Percentiles rank a stretch among this genome's conserved stretches.
phyloP scores from a whole-genome alignment of 1,284 basidiomycete species.

The Malassezia vespertilionis region DNA sequence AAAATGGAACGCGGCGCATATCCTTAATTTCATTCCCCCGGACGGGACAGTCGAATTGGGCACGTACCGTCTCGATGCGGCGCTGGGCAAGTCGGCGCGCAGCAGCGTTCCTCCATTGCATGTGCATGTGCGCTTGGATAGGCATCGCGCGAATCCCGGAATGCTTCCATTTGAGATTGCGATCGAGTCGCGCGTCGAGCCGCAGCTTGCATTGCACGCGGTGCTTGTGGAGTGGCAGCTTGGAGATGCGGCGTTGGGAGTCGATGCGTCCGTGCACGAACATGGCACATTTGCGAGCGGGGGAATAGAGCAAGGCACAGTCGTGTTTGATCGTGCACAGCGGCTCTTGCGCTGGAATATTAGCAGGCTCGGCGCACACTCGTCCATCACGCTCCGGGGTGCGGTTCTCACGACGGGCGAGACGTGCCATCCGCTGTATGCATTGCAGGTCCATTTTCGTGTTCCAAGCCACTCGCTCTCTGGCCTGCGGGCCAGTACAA shows the following conservation, averaged over 20 bases:
- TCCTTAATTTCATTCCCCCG: constrained; percentile 32
- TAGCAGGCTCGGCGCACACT: constrained; percentile 10
- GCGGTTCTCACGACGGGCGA: constrained; percentile 12
- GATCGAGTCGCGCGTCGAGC: constrained; percentile 8
- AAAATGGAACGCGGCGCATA: constrained; percentile 54
- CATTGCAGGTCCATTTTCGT: constrained; percentile 62
- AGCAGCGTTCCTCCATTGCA: constrained; percentile 5
- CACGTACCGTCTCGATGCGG: constrained; percentile 22
- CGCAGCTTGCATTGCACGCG: constrained; percentile 19
- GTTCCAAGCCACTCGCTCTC: constrained; percentile 66
- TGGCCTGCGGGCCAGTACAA: constrained; percentile 68
- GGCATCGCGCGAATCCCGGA: not conserved
- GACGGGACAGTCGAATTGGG: constrained; percentile 33
- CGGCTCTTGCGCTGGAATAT: constrained; percentile 29
- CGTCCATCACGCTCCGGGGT: constrained; percentile 19
- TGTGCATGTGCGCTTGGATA: not conserved
- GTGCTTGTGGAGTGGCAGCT: constrained; percentile 29
- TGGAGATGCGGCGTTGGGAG: constrained; percentile 24
- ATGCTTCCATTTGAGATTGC: constrained; percentile 13
- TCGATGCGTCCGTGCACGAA: constrained; percentile 23
- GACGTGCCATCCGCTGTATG: constrained; percentile 27
- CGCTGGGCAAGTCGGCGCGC: constrained; percentile 7
- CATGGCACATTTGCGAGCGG: not conserved
- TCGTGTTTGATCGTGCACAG: constrained; percentile 27
- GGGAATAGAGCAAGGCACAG: constrained; percentile 18